Conservation (phyloP, 2,329 filamentous ascomycete species). For the Calonectria ilicicola region DNA sequence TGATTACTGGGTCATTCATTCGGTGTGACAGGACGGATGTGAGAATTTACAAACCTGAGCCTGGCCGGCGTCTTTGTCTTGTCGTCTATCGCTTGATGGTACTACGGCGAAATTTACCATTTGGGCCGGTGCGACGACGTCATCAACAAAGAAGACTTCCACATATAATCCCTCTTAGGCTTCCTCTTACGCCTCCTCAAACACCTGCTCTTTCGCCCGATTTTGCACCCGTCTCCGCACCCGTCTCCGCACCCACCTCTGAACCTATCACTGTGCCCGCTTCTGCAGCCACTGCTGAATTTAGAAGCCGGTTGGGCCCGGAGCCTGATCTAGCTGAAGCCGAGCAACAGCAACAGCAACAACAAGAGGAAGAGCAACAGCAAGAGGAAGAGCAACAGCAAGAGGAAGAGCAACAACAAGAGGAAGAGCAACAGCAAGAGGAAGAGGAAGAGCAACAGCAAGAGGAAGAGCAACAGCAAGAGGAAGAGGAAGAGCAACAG, state of each 20-base stretch:
- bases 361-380: too few species aligned
- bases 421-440: too few species aligned
- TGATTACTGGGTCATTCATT: conserved; percentile 63
- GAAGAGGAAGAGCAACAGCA: too few species aligned
- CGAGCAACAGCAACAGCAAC: too few species aligned
- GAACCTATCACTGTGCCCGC: background rate
- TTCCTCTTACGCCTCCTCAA: too few species aligned
- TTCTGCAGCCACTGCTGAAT: background rate
- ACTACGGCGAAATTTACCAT: conserved; percentile 55
- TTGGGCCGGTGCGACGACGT: too few species aligned
- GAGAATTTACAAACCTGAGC: conserved; percentile 38
- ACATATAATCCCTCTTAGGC: too few species aligned
- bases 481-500: too few species aligned
- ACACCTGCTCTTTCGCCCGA: too few species aligned
- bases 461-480: too few species aligned
- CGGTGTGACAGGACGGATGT: conserved; percentile 57
- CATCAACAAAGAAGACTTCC: background rate
- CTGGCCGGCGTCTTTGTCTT: conserved; percentile 55
- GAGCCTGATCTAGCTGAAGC: background rate
- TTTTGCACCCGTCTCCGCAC: background rate
- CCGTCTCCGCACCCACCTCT: background rate
- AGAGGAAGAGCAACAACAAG: too few species aligned
- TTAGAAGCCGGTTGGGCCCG: background rate
- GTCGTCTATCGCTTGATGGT: conserved; percentile 58
- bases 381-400: too few species aligned